A percentile compares a stretch with the other conserved stretches of the same genome.
Conservation (phyloP, 2,329 filamentous ascomycete species). For the Ophiosphaerella korrae region DNA sequence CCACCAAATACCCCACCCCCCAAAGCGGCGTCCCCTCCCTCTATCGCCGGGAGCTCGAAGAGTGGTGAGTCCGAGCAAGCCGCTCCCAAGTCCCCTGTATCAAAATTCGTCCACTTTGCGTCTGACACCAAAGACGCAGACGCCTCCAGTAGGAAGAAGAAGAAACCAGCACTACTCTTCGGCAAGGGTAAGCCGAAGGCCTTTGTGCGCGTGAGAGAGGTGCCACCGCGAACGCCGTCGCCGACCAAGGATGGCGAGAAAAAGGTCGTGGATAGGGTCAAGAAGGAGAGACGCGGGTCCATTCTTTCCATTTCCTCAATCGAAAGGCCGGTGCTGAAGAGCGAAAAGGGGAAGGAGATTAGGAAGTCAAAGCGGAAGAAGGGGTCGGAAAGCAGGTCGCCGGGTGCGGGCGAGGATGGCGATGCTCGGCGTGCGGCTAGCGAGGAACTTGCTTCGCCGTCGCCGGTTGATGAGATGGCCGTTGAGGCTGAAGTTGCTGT, state of each 20-base stretch:
- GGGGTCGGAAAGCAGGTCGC: constrained; percentile 9
- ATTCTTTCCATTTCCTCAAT: constrained; percentile 22
- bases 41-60: constrained; percentile 31
- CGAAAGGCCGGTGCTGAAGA: constrained; percentile 13
- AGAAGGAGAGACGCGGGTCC: constrained; percentile 27
- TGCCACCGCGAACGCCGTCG: constrained; percentile 24
- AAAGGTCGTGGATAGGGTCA: constrained; percentile 20
- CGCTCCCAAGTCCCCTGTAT: constrained; percentile 37
- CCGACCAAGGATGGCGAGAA: constrained; percentile 40
- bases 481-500: background rate
- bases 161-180: constrained; percentile 22
- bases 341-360: constrained; percentile 24
- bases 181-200: constrained; percentile 39
- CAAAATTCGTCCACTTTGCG: constrained; percentile 45
- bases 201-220: constrained; percentile 39
- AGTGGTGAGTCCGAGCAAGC: constrained; percentile 46
- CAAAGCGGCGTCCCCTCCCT: constrained; percentile 15
- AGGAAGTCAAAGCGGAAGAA: constrained; percentile 12
- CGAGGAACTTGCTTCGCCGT: too few species aligned
- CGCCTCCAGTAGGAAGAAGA: constrained; percentile 35
- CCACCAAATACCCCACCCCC: constrained; percentile 10
- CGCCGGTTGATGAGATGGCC: background rate
- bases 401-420: constrained; percentile 11
- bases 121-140: constrained; percentile 48
- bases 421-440: background rate